Conservation (phyloP, 306 rosid species). For the Sphenostylis stenocarpa region DNA sequence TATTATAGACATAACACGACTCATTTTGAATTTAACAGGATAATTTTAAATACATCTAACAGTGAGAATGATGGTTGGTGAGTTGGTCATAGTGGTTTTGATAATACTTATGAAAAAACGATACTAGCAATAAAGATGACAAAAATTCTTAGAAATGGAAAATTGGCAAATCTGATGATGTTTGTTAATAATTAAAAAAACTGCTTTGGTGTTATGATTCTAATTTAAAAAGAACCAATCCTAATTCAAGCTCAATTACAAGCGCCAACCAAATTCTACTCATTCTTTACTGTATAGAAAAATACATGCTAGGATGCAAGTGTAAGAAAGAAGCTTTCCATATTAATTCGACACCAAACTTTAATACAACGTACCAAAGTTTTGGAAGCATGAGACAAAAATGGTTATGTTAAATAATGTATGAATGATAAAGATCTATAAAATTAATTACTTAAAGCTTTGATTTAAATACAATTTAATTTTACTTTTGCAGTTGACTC, state of each 20-base stretch:
- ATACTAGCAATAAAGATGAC: not conserved
- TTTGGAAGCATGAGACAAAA: not conserved
- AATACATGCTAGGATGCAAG: not conserved
- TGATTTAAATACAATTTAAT: too few species aligned
- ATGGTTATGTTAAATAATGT: not conserved
- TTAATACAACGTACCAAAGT: too few species aligned
- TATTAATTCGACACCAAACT: too few species aligned
- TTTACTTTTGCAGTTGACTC: too few species aligned
- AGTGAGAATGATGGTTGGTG: not conserved
- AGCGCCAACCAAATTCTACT: not conserved
- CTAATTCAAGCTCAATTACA: not conserved
- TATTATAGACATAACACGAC: not conserved
- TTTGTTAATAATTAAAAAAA: not conserved
- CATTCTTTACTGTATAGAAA: not conserved
- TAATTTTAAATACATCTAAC: not conserved
- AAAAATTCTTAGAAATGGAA: not conserved
- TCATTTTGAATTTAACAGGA: not conserved
- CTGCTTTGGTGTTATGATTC: not conserved
- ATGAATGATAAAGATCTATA: too few species aligned
- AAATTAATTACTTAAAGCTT: too few species aligned
- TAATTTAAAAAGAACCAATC: not conserved
- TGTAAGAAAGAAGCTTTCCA: not conserved
- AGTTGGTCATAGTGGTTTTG: not conserved
- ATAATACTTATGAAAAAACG: too few species aligned
- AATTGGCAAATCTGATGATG: too few species aligned